Evolutionary conservation across 2,329 filamentous ascomycete species (phyloP), one percentile per base, ranked within the genome.

Genomic region (Paramyrothecium roridum): DNA sequence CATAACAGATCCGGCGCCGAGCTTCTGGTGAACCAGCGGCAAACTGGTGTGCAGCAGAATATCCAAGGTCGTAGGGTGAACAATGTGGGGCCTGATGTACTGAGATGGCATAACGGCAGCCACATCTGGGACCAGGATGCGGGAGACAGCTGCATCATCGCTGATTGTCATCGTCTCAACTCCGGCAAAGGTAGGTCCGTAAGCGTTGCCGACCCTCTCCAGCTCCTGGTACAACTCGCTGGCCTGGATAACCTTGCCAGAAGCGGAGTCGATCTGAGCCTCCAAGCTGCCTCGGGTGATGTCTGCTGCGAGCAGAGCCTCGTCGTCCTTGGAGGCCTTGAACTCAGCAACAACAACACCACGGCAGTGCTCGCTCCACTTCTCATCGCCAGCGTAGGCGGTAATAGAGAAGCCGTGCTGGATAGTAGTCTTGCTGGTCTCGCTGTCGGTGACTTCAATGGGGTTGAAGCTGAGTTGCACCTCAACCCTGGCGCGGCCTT

Each of bases 1-100:
- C 33, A 46, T 52, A 3, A 52, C 51, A 10, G 51, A 22, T 45
- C 51, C 51, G 11, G n/a, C 51, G 23, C 51, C 51, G 7, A 45
- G 51, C 21, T 46, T 52, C 37, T 45, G 37, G 34, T 46, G 37
- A 30, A 52, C 51, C 17, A 50, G 48, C 6, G 17, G 56, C 56
- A 49, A 62, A 52, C n/a, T 57, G 52, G 19, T 59, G 19, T 65
- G 65, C 2, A 66, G 50, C 13, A 63, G 54, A 37, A 56, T 52
- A 52, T 73, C 70, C 22, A 73, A 59, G 43, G 67, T 70, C 2
- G 67, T 61, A 1, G 71, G 71, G 48, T 73, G 71, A 17, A 72
- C 61, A 12, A 65, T 61, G 19, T 70, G 61, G 0, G 63, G 60
- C 17, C 56, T 61, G 47, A 71, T 67, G n/a, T 59, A 66, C 13